A percentile compares a stretch with the other conserved stretches of the same genome.
phyloP scores from a whole-genome alignment of 176 grass and related monocot species.

The Cocos nucifera region DNA sequence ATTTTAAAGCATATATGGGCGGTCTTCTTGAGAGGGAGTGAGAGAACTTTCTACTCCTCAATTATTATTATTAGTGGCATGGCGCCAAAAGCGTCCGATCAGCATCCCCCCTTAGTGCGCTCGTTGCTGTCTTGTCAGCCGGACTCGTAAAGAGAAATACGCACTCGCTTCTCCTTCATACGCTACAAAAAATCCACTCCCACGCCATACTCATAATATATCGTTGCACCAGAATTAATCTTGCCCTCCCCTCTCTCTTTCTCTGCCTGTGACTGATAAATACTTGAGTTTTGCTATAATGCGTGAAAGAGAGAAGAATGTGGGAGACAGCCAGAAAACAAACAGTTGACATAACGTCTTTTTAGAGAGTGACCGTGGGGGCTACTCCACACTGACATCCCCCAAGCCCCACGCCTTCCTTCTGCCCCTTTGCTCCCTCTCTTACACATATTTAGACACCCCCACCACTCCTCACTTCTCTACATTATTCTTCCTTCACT shows the following conservation, averaged over 20 bases:
- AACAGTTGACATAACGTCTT: slow-evolving; percentile 32
- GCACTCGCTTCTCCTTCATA: neutral
- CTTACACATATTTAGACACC: slow-evolving; percentile 36
- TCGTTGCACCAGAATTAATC: slow-evolving; percentile 5
- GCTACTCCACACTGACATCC: slow-evolving; percentile 6
- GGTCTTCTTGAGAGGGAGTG: too few relatives aligned
- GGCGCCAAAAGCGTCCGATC: neutral
- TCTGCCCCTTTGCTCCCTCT: slow-evolving; percentile 1
- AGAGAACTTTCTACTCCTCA: too few relatives aligned
- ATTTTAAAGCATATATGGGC: too few relatives aligned
- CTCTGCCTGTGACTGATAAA: too few relatives aligned
- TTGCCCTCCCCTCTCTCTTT: neutral
- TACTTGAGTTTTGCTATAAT: too few relatives aligned
- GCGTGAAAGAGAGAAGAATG: slow-evolving; percentile 2
- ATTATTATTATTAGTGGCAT: too few relatives aligned
- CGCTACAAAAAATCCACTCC: neutral
- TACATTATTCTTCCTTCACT: neutral
- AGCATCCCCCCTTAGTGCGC: neutral
- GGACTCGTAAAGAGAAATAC: neutral
- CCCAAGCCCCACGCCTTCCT: neutral
- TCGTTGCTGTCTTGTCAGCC: slow-evolving; percentile 2
- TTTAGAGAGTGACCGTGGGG: slow-evolving; percentile 18
- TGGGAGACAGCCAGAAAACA: slow-evolving; percentile 31
- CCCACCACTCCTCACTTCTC: slow-evolving; percentile 13
- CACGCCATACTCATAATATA: neutral